Evolutionary conservation across 169 alveolate species (phyloP), one percentile per base, ranked within the genome.

Genomic region (Plasmodium sp.): DNA sequence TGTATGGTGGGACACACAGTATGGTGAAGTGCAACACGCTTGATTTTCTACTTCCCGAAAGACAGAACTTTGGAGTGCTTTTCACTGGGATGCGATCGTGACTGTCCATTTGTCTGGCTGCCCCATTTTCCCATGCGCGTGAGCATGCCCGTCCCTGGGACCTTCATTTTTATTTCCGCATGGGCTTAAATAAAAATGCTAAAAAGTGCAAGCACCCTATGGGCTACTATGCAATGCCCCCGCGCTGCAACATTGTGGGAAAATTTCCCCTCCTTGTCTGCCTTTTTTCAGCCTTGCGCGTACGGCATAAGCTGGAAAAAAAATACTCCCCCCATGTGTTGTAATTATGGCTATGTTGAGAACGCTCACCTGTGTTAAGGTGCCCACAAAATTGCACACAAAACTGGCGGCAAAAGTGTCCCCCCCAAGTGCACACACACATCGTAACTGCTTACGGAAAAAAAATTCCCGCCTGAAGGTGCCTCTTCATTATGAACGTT

Each of bases 181-280:
- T 67, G 77, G 77, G 77, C 39, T 67, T 67, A 80, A 16, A 43
- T 16, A 12, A 83, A 83, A 83, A 83, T 83, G 81, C 91, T 58
- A 83, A 83, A 83, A 80, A 83, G 62, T 83, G 5, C 73, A 83
- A 83, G 54, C 33, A 83, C 58, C 18, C 56, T 83, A 43, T 41
- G 34, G 34, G 34, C 16, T 14, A 54, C 22, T 36, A 58, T 5
- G 27, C 62, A 48, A 14, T 48, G 5, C 62, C 36, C 10, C 33
- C 22, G 33, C 18, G 16, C 41, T 48, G 5, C 62, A 81, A 43
- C 41, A 18, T 7, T 12, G 45, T 72, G 39, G 77, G 14, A 18
- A 67, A 22, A 22, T 12, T 43, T 81, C 9, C 39, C 31, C 54
- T 31, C 62, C 34, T 48, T n/a, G 7, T 43, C 3, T 81, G 39